Conservation (phyloP, 345 rosid genomes). For the Hypericum perforatum region DNA sequence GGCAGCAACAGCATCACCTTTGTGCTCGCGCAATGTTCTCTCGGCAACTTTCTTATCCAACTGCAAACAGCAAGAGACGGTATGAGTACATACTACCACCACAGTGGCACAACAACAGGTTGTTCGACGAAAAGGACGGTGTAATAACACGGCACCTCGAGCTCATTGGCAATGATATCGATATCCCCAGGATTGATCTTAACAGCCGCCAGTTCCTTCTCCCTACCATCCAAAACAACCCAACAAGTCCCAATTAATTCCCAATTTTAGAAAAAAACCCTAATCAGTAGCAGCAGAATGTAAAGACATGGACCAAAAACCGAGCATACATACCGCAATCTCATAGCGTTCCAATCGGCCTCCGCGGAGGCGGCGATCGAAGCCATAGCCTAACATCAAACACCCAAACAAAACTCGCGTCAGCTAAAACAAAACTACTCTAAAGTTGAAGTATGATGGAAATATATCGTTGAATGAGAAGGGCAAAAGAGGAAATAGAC, state of each 20-base stretch:
- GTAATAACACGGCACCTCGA: conserved; percentile 54
- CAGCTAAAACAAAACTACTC: not conserved
- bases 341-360: conserved; percentile 79
- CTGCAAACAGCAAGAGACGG: conserved; percentile 25
- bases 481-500: conserved; percentile 19
- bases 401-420: not conserved
- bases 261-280: not conserved
- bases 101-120: no score
- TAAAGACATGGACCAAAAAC: not conserved
- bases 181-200: conserved; percentile 88
- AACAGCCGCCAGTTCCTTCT: conserved; percentile 93
- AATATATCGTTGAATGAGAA: not conserved
- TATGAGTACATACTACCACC: conserved; percentile 11
- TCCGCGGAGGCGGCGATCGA: conserved; percentile 80
- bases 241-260: not conserved
- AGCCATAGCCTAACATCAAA: conserved; percentile 73
- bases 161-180: conserved; percentile 80
- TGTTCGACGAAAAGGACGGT: not conserved
- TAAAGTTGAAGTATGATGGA: not conserved
- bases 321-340: conserved; percentile 43
- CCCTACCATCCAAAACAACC: conserved; percentile 30
- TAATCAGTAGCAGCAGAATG: not conserved
- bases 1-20: conserved; percentile 93
- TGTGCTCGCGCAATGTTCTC: conserved; percentile 88
- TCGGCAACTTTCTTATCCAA: conserved; percentile 85